Percentiles rank a stretch among this genome's conserved stretches.
Conservation (phyloP, 2,329 filamentous ascomycete species). For the Diaporthe batatas region DNA sequence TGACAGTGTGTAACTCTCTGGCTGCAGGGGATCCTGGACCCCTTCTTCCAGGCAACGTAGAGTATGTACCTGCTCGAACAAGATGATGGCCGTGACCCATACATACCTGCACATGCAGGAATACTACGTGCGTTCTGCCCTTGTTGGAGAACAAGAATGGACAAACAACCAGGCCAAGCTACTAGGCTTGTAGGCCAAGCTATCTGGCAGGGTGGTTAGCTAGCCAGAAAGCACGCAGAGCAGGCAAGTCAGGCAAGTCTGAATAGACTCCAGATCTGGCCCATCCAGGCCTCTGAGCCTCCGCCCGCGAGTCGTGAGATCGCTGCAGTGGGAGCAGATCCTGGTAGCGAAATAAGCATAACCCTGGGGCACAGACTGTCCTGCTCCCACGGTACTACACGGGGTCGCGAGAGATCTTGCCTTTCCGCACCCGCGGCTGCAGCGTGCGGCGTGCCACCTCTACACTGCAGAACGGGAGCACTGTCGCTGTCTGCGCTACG, state of each 20-base stretch:
- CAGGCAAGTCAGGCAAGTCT: not conserved
- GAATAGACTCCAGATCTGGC: slow-evolving; percentile 23
- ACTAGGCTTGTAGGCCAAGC: not conserved
- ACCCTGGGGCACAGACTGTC: slow-evolving; percentile 30
- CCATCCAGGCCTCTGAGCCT: slow-evolving; percentile 24
- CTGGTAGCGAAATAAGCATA: slow-evolving; percentile 35
- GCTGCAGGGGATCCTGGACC: not conserved
- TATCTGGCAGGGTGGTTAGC: too few species aligned
- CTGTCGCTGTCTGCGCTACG: not conserved
- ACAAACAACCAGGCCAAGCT: not conserved
- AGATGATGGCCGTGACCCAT: not conserved
- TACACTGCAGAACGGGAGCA: too few species aligned
- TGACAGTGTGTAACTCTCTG: not conserved
- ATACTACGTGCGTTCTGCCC: not conserved
- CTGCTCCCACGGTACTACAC: slow-evolving; percentile 9
- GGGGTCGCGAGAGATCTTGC: slow-evolving; percentile 22
- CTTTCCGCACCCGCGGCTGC: slow-evolving; percentile 27
- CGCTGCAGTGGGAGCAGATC: slow-evolving; percentile 26
- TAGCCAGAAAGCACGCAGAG: not conserved
- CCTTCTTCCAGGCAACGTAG: not conserved
- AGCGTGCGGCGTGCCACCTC: slow-evolving; percentile 1
- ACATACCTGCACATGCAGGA: not conserved
- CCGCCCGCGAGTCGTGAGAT: slow-evolving; percentile 24
- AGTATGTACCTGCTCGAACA: not conserved
- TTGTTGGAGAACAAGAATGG: not conserved